Conservation (phyloP, 148 eudicot species). For the Chenopodium formosanum region DNA sequence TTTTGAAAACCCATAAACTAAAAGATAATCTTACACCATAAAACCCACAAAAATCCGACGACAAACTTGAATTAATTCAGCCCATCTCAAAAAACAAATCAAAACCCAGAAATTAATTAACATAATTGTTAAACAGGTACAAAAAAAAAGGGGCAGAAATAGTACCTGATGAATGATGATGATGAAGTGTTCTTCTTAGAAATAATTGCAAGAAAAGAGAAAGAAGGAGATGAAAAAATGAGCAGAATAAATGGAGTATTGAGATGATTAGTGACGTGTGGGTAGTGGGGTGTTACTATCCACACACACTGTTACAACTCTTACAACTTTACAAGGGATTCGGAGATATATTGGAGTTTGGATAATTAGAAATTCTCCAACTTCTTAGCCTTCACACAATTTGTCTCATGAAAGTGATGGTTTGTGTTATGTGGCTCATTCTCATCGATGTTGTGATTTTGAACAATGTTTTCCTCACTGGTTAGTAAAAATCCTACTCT, state of each 20-base stretch:
- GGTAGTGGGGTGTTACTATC: slow-evolving; percentile 2
- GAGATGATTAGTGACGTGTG: no score
- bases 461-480: no score
- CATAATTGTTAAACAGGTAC: no score
- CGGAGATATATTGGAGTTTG: neutral
- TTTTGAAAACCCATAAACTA: neutral
- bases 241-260: no score
- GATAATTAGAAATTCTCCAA: neutral
- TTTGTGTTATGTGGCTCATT: neutral
- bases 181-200: neutral
- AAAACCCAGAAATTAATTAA: neutral
- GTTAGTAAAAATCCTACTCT: no score
- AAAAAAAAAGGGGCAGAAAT: no score
- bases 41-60: neutral
- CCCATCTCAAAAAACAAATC: neutral
- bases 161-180: slow-evolving; percentile 7
- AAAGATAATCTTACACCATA: neutral
- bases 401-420: neutral
- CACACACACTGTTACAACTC: slow-evolving; percentile 5
- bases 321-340: slow-evolving; percentile 6
- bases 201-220: neutral
- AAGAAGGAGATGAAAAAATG: neutral
- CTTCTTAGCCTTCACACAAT: neutral
- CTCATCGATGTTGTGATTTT: no score
- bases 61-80: neutral